These are phyloP conservation scores for Gamarada debralockiae DNA, from an alignment of 495 filamentous ascomycete genomes.

Conservation along the genomic window DNA sequence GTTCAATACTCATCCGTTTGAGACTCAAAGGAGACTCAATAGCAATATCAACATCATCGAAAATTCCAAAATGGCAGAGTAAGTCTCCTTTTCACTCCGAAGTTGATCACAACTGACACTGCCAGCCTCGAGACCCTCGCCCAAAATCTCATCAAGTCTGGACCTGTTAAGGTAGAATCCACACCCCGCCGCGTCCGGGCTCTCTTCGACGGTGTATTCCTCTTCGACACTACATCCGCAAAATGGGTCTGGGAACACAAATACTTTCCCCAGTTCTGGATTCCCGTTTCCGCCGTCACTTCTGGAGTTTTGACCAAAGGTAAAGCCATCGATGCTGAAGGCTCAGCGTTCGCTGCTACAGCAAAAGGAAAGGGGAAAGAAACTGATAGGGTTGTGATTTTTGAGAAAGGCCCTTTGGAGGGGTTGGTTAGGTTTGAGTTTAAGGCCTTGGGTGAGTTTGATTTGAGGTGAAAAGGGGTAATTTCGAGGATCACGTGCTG, in stretches of 20 bases:
- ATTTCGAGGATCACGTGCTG: no score
- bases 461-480: no score
- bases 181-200: slow-evolving; percentile 29
- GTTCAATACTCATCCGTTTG: no score
- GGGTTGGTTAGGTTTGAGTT: slow-evolving; percentile 1
- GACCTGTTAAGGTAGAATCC: slow-evolving; percentile 25
- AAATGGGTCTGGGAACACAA: slow-evolving; percentile 30
- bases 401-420: neutral
- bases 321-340: neutral
- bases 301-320: neutral
- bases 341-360: slow-evolving; percentile 1
- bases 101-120: no score
- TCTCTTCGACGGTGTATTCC: slow-evolving; percentile 20
- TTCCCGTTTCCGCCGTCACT: neutral
- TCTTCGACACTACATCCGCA: slow-evolving; percentile 30
- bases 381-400: neutral
- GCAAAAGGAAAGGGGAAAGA: slow-evolving; percentile 11
- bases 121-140: slow-evolving; percentile 20
- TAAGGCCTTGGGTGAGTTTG: neutral
- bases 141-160: slow-evolving; percentile 15
- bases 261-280: neutral
- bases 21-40: no score
- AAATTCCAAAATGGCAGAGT: no score
- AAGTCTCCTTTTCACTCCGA: no score
- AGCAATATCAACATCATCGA: no score